Base-by-base conservation (phyloP, 805 yeast genomes). In the Hanseniaspora pseudoguilliermondii region DNA sequence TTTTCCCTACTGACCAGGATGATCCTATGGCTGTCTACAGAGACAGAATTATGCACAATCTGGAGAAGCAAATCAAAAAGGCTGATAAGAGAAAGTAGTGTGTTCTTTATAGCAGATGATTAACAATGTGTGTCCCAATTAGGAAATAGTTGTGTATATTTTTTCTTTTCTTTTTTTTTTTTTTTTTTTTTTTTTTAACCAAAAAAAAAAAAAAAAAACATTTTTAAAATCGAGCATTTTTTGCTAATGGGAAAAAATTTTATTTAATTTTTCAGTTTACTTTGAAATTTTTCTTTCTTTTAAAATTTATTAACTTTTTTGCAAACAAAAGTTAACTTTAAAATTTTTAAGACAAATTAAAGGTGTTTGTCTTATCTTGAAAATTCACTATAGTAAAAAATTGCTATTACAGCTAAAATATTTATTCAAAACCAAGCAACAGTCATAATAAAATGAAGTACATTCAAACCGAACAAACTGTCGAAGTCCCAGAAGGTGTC, bases 401-500 rank as follows among this genome's bases (percentile, higher is more conserved):
- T n/a, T n/a, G n/a, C n/a, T n/a, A n/a, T n/a, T n/a, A n/a, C n/a
- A n/a, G n/a, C n/a, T n/a, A n/a, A n/a, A n/a, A n/a, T n/a, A n/a
- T n/a, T n/a, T n/a, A n/a, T n/a, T n/a, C n/a, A n/a, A n/a, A 27
- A 27, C 35, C 47, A 27, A 44, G 5, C 97, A 83, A 91, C 47
- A 27, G 34, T 29, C 21, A 44, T 8, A 13, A 18, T 13, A 54
- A 35, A 70, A 81, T 82, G 95, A 86, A 86, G 79, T 84, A 80
- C 86, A 81, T 86, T 70, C 86, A 82, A 75, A 83, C 93, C 62
- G 95, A 86, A 72, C 93, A 86, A 79, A 70, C 74, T 72, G 79
- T 87, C 71, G 85, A 80, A 58, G 70, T 82, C 74, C 97, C 98
- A 76, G 95, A 86, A 75, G 96, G 86, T 71, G 98, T 93, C 63